Conservation (phyloP, 352 stramenopile genomes). For the Globisporangium sylvaticum region DNA sequence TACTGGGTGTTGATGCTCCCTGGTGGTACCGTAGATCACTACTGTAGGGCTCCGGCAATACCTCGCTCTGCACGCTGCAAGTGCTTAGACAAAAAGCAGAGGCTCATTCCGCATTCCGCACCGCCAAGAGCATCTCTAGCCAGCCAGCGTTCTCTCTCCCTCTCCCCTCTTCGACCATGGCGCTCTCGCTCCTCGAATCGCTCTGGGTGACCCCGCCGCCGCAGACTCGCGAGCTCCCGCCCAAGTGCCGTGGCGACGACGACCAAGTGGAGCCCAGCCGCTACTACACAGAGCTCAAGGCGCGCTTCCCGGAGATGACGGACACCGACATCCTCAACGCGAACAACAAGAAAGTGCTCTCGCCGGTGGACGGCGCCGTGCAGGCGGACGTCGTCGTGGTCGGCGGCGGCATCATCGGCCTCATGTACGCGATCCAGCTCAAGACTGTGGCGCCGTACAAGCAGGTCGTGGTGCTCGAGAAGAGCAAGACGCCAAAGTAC, state of each 20-base stretch:
- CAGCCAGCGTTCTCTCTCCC: background rate
- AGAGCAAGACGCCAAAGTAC: slow-evolving; percentile 1
- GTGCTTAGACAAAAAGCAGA: no score
- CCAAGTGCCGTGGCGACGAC: background rate
- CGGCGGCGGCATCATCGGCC: background rate
- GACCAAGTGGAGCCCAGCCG: background rate
- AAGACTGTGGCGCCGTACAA: background rate
- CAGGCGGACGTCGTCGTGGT: background rate
- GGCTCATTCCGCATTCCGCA: no score
- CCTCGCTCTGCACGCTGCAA: no score
- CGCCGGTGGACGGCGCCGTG: background rate
- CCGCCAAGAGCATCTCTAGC: no score
- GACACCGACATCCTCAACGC: background rate
- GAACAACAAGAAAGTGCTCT: slow-evolving; percentile 1
- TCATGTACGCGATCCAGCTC: slow-evolving; percentile 1
- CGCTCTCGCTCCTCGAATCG: background rate
- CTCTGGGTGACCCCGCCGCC: background rate
- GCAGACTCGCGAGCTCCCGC: background rate
- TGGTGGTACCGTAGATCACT: no score
- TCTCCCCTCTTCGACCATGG: background rate
- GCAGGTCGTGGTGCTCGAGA: slow-evolving; percentile 1
- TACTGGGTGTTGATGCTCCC: no score
- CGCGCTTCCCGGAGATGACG: slow-evolving; percentile 1
- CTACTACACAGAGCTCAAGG: slow-evolving; percentile 1
- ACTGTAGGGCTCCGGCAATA: no score